Evolutionary conservation across 352 stramenopile genomes (phyloP).

Genomic region (Phytophthora parvispora): DNA sequence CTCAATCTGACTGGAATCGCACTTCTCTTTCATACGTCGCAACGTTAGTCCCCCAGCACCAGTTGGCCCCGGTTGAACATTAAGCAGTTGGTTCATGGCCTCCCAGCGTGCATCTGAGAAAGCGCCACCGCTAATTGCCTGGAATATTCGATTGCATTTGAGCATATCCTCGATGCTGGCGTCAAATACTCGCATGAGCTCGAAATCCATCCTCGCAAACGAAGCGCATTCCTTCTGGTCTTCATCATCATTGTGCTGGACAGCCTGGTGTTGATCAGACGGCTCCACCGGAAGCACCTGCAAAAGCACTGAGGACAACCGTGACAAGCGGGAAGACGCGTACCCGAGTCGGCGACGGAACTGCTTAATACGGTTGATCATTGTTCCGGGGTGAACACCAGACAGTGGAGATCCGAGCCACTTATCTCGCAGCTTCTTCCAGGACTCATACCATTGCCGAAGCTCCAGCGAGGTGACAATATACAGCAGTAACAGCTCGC

Average conservation of each 20-base stretch:
- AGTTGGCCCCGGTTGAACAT: neutral
- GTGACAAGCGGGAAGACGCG: slow-evolving; percentile 42
- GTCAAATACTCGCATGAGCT: slow-evolving; percentile 46
- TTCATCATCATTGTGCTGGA: slow-evolving; percentile 1
- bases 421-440: slow-evolving; percentile 55
- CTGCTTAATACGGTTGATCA: slow-evolving; percentile 69
- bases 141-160: slow-evolving; percentile 55
- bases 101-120: slow-evolving; percentile 59
- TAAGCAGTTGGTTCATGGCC: slow-evolving; percentile 30
- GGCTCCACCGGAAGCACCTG: slow-evolving; percentile 16
- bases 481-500: slow-evolving; percentile 61
- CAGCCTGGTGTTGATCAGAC: neutral
- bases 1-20: slow-evolving; percentile 11
- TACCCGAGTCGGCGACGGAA: slow-evolving; percentile 60
- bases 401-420: slow-evolving; percentile 52
- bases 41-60: slow-evolving; percentile 24
- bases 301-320: slow-evolving; percentile 22
- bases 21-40: slow-evolving; percentile 36
- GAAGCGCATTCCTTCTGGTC: neutral
- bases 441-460: slow-evolving; percentile 63
- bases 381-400: slow-evolving; percentile 51
- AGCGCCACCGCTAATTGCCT: slow-evolving; percentile 48
- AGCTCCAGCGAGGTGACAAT: slow-evolving; percentile 67
- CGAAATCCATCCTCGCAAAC: slow-evolving; percentile 41
- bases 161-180: slow-evolving; percentile 55